Percentiles rank a stretch among this genome's conserved stretches.
Evolutionary conservation across 177 flowering plant genomes (phyloP).

Genomic region (Vitis hybrid): DNA sequence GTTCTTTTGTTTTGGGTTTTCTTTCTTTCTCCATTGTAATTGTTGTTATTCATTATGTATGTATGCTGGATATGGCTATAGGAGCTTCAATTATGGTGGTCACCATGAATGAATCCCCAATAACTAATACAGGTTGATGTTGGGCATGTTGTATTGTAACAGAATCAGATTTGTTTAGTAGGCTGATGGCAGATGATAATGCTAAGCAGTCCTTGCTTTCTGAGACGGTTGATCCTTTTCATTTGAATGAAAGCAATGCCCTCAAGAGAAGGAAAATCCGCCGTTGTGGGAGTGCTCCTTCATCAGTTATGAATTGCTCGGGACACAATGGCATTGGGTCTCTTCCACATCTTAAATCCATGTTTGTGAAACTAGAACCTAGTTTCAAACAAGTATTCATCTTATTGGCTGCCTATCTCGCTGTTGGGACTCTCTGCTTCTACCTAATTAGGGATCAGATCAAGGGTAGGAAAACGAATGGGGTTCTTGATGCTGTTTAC

Average conservation of each 20-base stretch:
- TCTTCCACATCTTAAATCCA: slow-evolving; percentile 7
- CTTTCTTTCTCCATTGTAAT: too few species aligned
- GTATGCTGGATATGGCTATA: too few species aligned
- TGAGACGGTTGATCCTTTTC: slow-evolving; percentile 1
- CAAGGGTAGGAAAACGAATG: slow-evolving; percentile 43
- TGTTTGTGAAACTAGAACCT: slow-evolving; percentile 7
- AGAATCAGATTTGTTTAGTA: neutral
- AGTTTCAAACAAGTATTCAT: slow-evolving; percentile 25
- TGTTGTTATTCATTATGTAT: too few species aligned
- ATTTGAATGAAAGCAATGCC: slow-evolving; percentile 11
- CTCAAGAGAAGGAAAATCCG: slow-evolving; percentile 23
- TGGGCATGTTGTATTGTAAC: neutral
- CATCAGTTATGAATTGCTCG: neutral
- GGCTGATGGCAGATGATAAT: slow-evolving; percentile 19
- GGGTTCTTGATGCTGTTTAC: slow-evolving; percentile 48
- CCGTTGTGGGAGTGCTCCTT: slow-evolving; percentile 10
- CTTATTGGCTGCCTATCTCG: slow-evolving; percentile 30
- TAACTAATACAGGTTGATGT: neutral
- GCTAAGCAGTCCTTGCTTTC: slow-evolving; percentile 31
- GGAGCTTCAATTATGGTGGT: too few species aligned
- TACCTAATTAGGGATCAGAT: slow-evolving; percentile 37
- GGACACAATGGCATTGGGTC: slow-evolving; percentile 2
- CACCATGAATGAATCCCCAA: neutral
- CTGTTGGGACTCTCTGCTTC: slow-evolving; percentile 41
- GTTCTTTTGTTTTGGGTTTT: too few species aligned